Evolutionary conservation across 371 early-diverging fungal species (phyloP).

Genomic region (Mortierella sp.): DNA sequence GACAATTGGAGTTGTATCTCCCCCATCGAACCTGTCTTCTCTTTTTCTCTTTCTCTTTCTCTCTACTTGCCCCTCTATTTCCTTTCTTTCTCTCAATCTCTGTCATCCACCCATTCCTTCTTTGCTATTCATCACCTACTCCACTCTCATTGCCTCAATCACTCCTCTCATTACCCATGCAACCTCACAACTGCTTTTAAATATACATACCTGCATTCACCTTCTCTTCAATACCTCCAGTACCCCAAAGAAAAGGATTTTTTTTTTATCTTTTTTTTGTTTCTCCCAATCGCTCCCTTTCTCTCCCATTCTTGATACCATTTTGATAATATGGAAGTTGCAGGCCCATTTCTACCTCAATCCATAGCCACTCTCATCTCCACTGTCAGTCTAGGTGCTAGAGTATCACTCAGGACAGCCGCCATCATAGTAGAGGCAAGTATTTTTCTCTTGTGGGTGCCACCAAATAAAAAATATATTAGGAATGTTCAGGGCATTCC

Average conservation of each 20-base stretch:
- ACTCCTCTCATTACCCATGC: not conserved
- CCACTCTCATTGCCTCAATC: not conserved
- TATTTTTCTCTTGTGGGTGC: not conserved
- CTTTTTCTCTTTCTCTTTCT: not conserved
- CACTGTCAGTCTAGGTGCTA: conserved; percentile 50
- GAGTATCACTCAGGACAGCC: conserved; percentile 52
- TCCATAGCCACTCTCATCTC: conserved; percentile 54
- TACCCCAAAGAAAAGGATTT: no score
- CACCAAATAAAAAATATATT: not conserved
- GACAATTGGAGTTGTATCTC: not conserved
- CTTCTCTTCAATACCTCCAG: no score
- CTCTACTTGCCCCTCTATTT: not conserved
- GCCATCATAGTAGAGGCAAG: conserved; percentile 58
- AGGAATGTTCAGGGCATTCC: conserved; percentile 7
- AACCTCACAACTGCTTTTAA: not conserved
- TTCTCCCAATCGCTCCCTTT: conserved; percentile 16
- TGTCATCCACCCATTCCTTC: not conserved
- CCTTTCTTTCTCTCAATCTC: conserved; percentile 2
- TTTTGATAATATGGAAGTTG: conserved; percentile 41
- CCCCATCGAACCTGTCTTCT: not conserved
- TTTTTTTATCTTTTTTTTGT: no score
- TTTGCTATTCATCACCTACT: not conserved
- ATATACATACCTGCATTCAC: not conserved
- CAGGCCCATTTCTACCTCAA: conserved; percentile 44
- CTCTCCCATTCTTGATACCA: conserved; percentile 9